A percentile compares a stretch with the other conserved stretches of the same genome.
These are phyloP conservation scores for Mortierella hygrophila DNA, from an alignment of 192 early-diverging fungal genomes.

Conservation along the genomic window DNA sequence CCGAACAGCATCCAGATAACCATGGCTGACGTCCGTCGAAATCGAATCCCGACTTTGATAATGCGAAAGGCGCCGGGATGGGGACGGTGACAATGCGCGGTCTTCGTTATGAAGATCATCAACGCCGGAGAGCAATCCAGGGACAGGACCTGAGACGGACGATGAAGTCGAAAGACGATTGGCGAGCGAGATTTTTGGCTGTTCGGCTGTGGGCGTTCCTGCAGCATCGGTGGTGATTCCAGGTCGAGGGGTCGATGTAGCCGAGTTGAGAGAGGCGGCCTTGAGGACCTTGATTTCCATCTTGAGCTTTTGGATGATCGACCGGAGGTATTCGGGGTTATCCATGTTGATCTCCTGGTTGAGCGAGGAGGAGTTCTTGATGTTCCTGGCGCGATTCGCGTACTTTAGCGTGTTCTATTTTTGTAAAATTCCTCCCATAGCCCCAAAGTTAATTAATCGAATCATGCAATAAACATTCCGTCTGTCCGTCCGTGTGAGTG, in stretches of 20 bases:
- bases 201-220: not conserved
- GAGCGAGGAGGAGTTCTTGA: slow-evolving; percentile 90
- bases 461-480: not conserved
- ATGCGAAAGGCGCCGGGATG: slow-evolving; percentile 29
- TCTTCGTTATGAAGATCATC: slow-evolving; percentile 12
- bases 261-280: slow-evolving; percentile 2
- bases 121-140: not conserved
- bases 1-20: slow-evolving; percentile 29
- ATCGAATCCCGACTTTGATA: slow-evolving; percentile 43
- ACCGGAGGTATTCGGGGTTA: slow-evolving; percentile 75
- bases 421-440: not conserved
- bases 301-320: slow-evolving; percentile 73
- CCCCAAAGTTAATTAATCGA: not conserved
- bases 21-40: slow-evolving; percentile 42
- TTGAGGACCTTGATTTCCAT: slow-evolving; percentile 64
- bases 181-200: slow-evolving; percentile 7
- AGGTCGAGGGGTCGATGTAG: not conserved
- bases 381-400: slow-evolving; percentile 95
- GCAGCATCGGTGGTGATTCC: not conserved
- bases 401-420: slow-evolving; percentile 91
- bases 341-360: slow-evolving; percentile 80
- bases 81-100: slow-evolving; percentile 33
- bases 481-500: no score
- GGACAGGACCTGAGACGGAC: not conserved
- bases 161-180: slow-evolving; percentile 33